phyloP scores from a whole-genome alignment of 768 basidiomycete species.

The Hypholoma sublateritium region DNA sequence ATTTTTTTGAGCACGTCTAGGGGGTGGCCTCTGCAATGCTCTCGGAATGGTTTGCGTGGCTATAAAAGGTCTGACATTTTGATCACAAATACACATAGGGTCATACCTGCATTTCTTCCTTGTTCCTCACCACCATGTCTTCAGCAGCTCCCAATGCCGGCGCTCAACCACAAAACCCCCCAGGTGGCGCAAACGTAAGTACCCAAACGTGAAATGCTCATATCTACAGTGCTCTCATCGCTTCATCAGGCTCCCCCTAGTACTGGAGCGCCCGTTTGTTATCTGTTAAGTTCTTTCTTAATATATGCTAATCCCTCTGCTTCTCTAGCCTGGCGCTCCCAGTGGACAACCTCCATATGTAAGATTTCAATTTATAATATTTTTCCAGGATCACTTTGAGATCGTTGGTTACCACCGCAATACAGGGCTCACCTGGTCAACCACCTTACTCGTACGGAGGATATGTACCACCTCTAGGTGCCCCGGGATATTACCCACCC shows the following conservation, averaged over 20 bases:
- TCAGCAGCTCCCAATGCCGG: neutral
- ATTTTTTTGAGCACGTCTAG: no score
- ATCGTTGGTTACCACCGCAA: no score
- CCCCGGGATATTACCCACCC: slow-evolving; percentile 11
- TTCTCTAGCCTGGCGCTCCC: neutral
- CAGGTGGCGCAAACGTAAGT: neutral
- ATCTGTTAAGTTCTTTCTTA: neutral
- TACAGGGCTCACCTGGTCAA: neutral
- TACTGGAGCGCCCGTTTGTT: slow-evolving; percentile 2
- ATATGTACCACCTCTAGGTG: slow-evolving; percentile 11
- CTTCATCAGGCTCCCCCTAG: neutral
- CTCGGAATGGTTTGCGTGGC: neutral
- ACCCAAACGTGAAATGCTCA: neutral
- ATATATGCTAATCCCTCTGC: neutral
- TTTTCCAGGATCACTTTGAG: neutral
- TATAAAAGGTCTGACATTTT: neutral
- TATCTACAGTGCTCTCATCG: neutral
- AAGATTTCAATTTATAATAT: neutral
- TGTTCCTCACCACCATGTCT: neutral
- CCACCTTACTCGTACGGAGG: neutral
- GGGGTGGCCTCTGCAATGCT: no score
- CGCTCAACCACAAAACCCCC: neutral
- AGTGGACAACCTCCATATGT: slow-evolving; percentile 4
- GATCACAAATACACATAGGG: neutral
- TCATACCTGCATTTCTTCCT: neutral